Base-by-base conservation (phyloP, 345 rosid genomes). In the Eutrema japonicum region DNA sequence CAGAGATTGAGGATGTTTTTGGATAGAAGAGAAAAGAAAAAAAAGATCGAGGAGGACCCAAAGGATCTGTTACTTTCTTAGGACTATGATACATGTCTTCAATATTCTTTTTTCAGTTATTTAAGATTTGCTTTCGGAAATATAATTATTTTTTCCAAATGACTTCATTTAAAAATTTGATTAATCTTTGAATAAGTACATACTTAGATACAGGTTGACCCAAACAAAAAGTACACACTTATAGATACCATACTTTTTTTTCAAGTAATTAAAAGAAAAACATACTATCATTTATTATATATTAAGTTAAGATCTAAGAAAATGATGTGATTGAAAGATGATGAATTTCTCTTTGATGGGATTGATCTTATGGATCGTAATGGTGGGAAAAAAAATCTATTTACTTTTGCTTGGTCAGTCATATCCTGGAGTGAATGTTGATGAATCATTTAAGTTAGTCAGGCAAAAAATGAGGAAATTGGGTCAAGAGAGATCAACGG, bases 31-130 rank as follows among this genome's bases (percentile, higher is more conserved):
- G 37, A 33, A 12, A 9, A 35, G 2, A 38, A 18, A 29, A 74
- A 50, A 60, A 61, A 45, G 40, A 41, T 46, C 1, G 38, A 64
- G 30, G 56, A 58, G 78, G 73, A 47, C 70, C 75, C 70, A 75
- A 68, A 60, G 57, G 74, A 68, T 67, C 66, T 75, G 1, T 68
- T 60, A 75, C 74, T 60, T 74, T 65, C 30, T 32, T 13, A 64
- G 60, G 72, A 74, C 61, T 66, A 74, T 30, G 72, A 56, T 38
- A 66, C 72, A 48, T 74, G 72, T 74, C 67, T 58, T 41, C 56
- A 50, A 66, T 47, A 55, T 46, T 46, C 16, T 30, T 61, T 60
- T 40, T 51, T 70, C 35, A 9, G 75, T 49, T 50, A 60, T 48
- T 7, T 48, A 36, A 68, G 59, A 54, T 54, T 55, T 35, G 61